Base-by-base conservation (phyloP, 176 grass and related monocot genomes). In the Eleusine coracana region DNA sequence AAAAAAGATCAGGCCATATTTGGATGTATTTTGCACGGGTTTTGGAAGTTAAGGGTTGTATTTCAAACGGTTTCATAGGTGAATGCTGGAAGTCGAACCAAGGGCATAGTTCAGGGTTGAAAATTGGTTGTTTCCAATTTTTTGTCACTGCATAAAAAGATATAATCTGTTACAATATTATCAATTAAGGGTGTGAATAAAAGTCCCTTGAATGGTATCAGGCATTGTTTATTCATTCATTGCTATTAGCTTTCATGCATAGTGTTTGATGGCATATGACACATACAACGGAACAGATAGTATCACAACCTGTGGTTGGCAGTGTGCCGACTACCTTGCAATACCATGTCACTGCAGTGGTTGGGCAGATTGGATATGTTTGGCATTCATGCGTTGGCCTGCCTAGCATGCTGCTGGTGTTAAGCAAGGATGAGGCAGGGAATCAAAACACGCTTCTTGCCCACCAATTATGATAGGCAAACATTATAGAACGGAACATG, bases 231-330 rank as follows among this genome's bases (percentile, higher is more conserved):
- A 73, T 79, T 17, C 50, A 52, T 5, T 51, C 50, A 14, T 17
- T 84, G 60, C 59, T 74, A 36, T 66, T 80, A 21, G 77, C 51
- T 74, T 60, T 80, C 60, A 72, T 41, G 14, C 18, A 34, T 79
- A 66, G 27, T 41, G 49, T 48, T 64, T 16, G 48, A 31, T 65
- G 36, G 36, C 63, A 40, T 62, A 77, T n/a, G 42, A 63, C 50
- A 34, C 10, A 6, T 25, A 78, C 40, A 45, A 25, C 44, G 6
- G 0, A 52, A 52, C 50, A 52, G 50, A 52, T 52, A 17, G 15
- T 31, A 45, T 45, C 55, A 60, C 37, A 56, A 60, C 10, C 44
- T 46, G 10, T 12, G 44, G 44, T 46, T 46, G 44, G 44, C 44
- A 46, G 44, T 46, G 8, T 46, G 10, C 10, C 44, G 44, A 46